These are phyloP conservation scores for Vanderwaltozyma yarrowii DNA, from an alignment of 805 yeast genomes.

Conservation along the genomic window DNA sequence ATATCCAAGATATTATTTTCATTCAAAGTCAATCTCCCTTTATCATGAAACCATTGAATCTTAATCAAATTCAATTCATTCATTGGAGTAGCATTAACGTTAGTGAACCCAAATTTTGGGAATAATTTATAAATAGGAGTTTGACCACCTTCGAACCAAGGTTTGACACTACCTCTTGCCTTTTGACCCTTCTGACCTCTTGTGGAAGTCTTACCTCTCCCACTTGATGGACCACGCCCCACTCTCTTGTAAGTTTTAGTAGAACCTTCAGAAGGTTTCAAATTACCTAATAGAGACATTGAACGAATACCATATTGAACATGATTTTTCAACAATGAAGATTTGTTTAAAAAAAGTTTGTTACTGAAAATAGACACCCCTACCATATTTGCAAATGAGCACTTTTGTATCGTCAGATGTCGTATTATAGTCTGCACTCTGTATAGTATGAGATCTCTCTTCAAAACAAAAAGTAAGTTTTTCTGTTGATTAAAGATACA, in stretches of 20 bases:
- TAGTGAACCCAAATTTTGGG: constrained; percentile 82
- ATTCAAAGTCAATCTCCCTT: constrained; percentile 49
- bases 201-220: constrained; percentile 89
- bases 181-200: constrained; percentile 99
- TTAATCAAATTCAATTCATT: constrained; percentile 55
- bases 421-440: too few species aligned
- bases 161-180: constrained; percentile 82
- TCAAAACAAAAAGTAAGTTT: too few species aligned
- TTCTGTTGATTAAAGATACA: too few species aligned
- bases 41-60: constrained; percentile 60
- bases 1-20: constrained; percentile 62
- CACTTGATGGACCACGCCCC: constrained; percentile 95
- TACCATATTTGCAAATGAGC: too few species aligned
- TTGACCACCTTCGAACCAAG: constrained; percentile 99
- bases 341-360: too few species aligned
- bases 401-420: too few species aligned
- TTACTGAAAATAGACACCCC: too few species aligned
- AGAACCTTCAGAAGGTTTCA: constrained; percentile 54
- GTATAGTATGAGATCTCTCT: too few species aligned
- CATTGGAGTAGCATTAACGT: constrained; percentile 45
- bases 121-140: constrained; percentile 78
- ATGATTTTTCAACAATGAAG: too few species aligned
- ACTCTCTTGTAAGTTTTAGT: constrained; percentile 56
- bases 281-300: constrained; percentile 40
- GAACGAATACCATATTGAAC: constrained; percentile 27